Evolutionary conservation across 2,329 filamentous ascomycete species (phyloP).

Genomic region (Fusarium abutilonis): DNA sequence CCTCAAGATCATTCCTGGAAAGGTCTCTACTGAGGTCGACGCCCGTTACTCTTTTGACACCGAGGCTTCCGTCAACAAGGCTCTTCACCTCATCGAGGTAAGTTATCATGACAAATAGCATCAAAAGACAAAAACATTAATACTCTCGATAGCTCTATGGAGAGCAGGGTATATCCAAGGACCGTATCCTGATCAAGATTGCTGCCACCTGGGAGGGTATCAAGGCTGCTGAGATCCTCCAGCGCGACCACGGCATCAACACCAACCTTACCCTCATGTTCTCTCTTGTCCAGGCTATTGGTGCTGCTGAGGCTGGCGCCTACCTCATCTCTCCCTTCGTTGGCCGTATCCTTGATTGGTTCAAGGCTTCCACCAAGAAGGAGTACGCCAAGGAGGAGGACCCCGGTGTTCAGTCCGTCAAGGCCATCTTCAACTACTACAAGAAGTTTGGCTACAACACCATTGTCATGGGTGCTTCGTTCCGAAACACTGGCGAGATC

Average conservation of each 20-base stretch:
- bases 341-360: conserved; percentile 99
- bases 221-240: conserved; percentile 96
- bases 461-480: conserved; percentile 99
- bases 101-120: conserved; percentile 40
- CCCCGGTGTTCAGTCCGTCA: conserved; percentile 94
- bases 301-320: conserved; percentile 91
- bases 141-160: conserved; percentile 82
- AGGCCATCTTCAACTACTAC: conserved; percentile 99
- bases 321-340: conserved; percentile 99
- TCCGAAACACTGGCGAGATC: conserved; percentile 96
- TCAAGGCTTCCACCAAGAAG: conserved; percentile 95
- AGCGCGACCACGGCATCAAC: conserved; percentile 96
- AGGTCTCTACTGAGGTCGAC: conserved; percentile 99
- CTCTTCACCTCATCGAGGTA: conserved; percentile 95
- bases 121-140: conserved; percentile 19
- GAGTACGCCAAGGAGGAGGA: conserved; percentile 90
- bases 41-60: conserved; percentile 96
- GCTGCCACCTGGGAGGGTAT: conserved; percentile 99
- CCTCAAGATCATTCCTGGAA: conserved; percentile 94
- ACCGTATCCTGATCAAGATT: conserved; percentile 97
- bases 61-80: conserved; percentile 91
- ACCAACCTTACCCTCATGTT: conserved; percentile 99
- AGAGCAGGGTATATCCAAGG: conserved; percentile 88
- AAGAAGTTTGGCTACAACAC: conserved; percentile 99
- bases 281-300: conserved; percentile 93